Evolutionary conservation across 2,329 filamentous ascomycete genomes (phyloP), one percentile per base, ranked within the genome.

Genomic region (Phoma sp.): DNA sequence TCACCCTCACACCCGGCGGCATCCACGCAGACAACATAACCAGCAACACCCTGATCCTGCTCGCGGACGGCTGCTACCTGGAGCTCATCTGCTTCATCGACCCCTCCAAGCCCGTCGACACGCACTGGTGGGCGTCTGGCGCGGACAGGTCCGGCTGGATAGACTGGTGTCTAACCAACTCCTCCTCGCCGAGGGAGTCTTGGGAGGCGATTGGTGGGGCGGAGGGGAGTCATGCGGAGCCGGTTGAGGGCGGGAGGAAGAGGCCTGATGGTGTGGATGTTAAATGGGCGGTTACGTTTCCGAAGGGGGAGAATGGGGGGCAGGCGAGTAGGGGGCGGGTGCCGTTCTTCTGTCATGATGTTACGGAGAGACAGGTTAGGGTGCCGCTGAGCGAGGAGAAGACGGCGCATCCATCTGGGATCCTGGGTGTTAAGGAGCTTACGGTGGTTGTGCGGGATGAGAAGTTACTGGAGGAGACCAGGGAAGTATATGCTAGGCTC

Each of bases 51-150:
- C 81, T 90, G 17, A 81, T 89, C 19, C 74, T 88, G 13, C 82
- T 90, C 55, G 65, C 77, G 24, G 87, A 89, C 62, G 87, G 87
- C 27, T 82, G 81, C 21, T 90, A 90, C 73, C 76, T 90, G 48
- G 87, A 90, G 67, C 76, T 89, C 45, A 87, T 89, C 56, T 82
- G 85, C 35, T 89, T 89, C 68, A 76, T 84, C 43, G 70, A 82
- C 19, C 80, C 77, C 37, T 68, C 72, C 31, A 4, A 63, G 72
- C 6, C 77, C 81, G 3, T 65, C 65, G 6, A 72, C 74, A 38
- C 32, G 1, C 86, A 89, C 64, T 83, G 82, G 65, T 90, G 87
- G 87, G 47, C 53, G 0, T 38, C 43, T 9, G 79, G 82, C 9
- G 60, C 72, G 0, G 79, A 80, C 29, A 82, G 84, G 3, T 76